Evolutionary conservation across 805 yeast species (phyloP), one percentile per base, ranked within the genome.

Genomic region (Monosporozyma servazzii): DNA sequence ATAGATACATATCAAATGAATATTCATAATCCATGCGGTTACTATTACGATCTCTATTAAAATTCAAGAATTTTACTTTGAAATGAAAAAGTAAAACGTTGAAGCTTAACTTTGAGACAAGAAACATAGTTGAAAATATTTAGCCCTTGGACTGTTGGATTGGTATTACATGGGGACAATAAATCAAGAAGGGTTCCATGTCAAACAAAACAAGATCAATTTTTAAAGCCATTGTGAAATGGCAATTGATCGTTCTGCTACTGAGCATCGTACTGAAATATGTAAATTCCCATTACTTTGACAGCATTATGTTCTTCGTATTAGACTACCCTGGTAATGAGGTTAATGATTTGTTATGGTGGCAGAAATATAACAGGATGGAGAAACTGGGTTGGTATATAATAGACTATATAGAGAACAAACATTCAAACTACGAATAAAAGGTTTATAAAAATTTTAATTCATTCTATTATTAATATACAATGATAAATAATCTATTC

Each of bases 331-430:
- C 65, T 3, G 46, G 50, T 15, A 52, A 49, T 13, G 55, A 55
- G 10, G 51, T 54, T 17, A 52, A 53, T 47, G 57, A 58, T 18
- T 45, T 62, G 2, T 43, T 55, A 9, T 63, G 68, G 66, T 66
- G 70, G 69, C 70, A 66, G 49, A 49, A 47, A n/a, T 33, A 48
- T 37, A 56, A 62, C 4, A 29, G 23, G 1, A 20, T 60, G 5
- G 70, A 66, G 45, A 51, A 39, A 27, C 17, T 54, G 1, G 49
- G 59, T 7, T 66, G 70, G 70, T 50, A 23, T 13, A 21, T 63
- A 6, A 48, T 63, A 9, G 67, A 63, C 30, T 47, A 50, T 36
- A 10, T 47, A 10, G 54, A 54, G 20, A 48, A 20, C 37, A 47
- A 13, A 23, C 13, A 37, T 15, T 13, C 20, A 17, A 27, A 25